phyloP scores from a whole-genome alignment of 345 rosid genomes.

The Acer campestre region DNA sequence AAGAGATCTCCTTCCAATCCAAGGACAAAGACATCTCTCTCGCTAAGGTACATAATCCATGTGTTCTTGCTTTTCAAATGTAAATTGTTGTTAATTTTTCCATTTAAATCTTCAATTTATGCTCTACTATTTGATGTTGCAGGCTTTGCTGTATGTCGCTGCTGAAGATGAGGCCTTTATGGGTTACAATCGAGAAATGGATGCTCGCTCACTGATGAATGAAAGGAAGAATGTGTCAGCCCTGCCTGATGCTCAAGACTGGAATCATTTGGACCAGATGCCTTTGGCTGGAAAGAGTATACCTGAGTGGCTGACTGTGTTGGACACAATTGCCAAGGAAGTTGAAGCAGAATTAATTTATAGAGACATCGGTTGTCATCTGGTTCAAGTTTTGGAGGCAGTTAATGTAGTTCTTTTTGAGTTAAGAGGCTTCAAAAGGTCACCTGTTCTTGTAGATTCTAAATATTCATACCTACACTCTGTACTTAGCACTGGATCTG shows the following conservation, averaged over 20 bases:
- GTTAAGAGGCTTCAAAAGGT: conserved; percentile 78
- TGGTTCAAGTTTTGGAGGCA: conserved; percentile 79
- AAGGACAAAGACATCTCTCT: conserved; percentile 79
- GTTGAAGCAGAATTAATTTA: conserved; percentile 83
- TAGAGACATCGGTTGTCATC: conserved; percentile 80
- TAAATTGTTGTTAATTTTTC: too few relatives aligned
- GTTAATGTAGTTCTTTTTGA: conserved; percentile 80
- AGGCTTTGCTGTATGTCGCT: conserved; percentile 81
- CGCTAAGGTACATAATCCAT: conserved; percentile 56
- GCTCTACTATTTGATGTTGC: conserved; percentile 25
- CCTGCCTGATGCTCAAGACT: conserved; percentile 37
- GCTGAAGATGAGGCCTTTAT: conserved; percentile 88
- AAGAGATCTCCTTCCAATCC: conserved; percentile 68
- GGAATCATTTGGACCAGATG: conserved; percentile 55
- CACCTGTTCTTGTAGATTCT: conserved; percentile 62
- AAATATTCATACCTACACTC: conserved; percentile 74
- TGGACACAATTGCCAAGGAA: conserved; percentile 71
- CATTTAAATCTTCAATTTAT: too few relatives aligned
- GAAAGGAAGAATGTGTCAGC: conserved; percentile 49
- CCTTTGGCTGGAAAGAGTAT: conserved; percentile 66
- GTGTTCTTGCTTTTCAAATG: too few relatives aligned
- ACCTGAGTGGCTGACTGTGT: conserved; percentile 63
- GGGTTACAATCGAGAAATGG: conserved; percentile 59
- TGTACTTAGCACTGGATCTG: conserved; percentile 66
- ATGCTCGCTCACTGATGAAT: conserved; percentile 48